phyloP scores from a whole-genome alignment of 768 basidiomycete species.

The Lactarius trivialis region DNA sequence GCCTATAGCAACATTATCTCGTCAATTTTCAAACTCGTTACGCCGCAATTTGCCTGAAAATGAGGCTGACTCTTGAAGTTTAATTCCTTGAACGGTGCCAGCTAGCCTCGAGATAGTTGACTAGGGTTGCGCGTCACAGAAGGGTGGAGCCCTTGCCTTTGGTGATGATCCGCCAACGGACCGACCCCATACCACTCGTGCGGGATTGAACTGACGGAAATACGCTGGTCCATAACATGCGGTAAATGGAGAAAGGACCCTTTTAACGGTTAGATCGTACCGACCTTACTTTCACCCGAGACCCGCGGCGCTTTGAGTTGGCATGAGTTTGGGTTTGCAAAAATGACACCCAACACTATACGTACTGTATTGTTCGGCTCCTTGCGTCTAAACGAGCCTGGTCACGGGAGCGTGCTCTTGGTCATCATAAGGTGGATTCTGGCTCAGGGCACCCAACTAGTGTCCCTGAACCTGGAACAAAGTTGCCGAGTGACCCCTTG shows the following conservation, averaged over 20 bases:
- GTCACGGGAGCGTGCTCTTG: neutral
- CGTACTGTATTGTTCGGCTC: neutral
- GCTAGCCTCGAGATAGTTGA: neutral
- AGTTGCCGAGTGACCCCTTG: neutral
- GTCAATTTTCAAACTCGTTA: neutral
- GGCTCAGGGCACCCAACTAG: neutral
- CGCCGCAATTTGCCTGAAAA: neutral
- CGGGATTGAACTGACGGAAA: neutral
- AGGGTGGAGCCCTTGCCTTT: neutral
- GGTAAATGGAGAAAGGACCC: neutral
- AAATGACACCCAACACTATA: too few species aligned
- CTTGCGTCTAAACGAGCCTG: neutral
- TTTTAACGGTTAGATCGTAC: neutral
- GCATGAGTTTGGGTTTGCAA: too few species aligned
- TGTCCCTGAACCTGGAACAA: neutral
- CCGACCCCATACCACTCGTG: neutral
- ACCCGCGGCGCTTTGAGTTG: neutral
- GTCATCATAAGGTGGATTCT: neutral
- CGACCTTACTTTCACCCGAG: neutral
- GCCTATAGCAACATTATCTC: neutral
- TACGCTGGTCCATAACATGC: neutral
- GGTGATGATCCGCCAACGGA: neutral
- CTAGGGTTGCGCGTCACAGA: neutral
- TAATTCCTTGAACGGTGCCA: neutral
- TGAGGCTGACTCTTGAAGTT: conserved; percentile 1